Evolutionary conservation across 2,329 filamentous ascomycete species (phyloP).

Genomic region (Sclerotinia minor): DNA sequence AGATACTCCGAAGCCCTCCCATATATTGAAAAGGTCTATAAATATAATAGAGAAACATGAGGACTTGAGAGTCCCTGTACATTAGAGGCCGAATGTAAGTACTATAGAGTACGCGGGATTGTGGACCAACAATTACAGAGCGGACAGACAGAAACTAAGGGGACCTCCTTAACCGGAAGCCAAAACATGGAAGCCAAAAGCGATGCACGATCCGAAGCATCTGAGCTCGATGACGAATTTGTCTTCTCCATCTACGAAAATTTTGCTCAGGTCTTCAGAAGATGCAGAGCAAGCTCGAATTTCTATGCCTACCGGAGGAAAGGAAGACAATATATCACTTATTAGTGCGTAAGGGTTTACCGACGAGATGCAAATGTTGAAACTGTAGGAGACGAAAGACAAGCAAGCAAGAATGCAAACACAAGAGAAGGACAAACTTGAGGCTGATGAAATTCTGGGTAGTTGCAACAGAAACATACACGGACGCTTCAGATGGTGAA

Average conservation of each 20-base stretch:
- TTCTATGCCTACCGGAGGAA: background rate
- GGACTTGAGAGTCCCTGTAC: background rate
- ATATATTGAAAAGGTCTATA: background rate
- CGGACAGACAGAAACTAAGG: background rate
- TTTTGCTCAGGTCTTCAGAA: no score
- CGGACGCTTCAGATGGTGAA: background rate
- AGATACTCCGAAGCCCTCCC: background rate
- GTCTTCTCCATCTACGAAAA: background rate
- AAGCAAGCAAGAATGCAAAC: background rate
- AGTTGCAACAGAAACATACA: background rate
- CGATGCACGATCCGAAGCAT: background rate
- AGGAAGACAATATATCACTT: no score
- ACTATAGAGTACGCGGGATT: background rate
- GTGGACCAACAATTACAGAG: background rate
- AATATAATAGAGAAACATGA: fast-evolving
- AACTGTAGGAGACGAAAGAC: background rate
- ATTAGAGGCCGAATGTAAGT: fast-evolving
- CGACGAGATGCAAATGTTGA: no score
- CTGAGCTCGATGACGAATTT: background rate
- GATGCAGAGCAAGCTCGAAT: background rate
- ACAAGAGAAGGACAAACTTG: background rate
- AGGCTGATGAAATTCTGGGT: background rate
- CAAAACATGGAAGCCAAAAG: background rate
- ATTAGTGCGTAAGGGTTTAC: background rate
- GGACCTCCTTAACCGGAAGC: background rate